These are phyloP conservation scores for Odonthalia washingtoniensis DNA, from an alignment of 31 red algal genomes.

Conservation along the genomic window DNA sequence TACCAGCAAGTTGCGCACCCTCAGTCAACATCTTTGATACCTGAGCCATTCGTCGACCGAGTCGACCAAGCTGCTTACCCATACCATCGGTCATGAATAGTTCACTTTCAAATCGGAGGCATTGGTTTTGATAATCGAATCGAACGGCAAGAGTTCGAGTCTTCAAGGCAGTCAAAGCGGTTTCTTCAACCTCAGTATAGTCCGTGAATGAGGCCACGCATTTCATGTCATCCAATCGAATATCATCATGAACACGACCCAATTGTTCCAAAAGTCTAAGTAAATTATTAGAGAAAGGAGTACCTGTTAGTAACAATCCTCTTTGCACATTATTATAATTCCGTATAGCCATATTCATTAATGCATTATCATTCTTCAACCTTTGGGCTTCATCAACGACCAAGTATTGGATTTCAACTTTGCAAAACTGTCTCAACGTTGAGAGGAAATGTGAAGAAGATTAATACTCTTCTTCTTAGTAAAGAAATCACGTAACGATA, in stretches of 20 bases:
- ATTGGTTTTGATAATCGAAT: constrained; percentile 89
- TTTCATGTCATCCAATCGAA: constrained; percentile 83
- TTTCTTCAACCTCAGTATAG: constrained; percentile 83
- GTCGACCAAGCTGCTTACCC: constrained; percentile 76
- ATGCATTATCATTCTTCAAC: constrained; percentile 71
- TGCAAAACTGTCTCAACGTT: constrained; percentile 40
- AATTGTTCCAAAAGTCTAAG: constrained; percentile 84
- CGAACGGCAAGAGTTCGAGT: constrained; percentile 85
- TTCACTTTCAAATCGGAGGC: constrained; percentile 84
- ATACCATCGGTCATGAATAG: constrained; percentile 83
- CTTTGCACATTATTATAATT: too few relatives aligned
- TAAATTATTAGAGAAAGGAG: constrained; percentile 80
- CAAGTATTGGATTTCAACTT: constrained; percentile 71
- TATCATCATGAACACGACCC: constrained; percentile 79
- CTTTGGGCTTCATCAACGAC: constrained; percentile 87
- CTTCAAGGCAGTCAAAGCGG: constrained; percentile 82
- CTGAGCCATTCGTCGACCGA: constrained; percentile 65
- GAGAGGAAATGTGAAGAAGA: constrained; percentile 4
- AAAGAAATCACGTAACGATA: constrained; percentile 68
- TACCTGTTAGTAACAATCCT: constrained; percentile 91
- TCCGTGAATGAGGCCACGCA: constrained; percentile 80
- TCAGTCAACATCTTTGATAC: constrained; percentile 79
- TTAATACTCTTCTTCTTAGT: constrained; percentile 20
- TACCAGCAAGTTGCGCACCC: constrained; percentile 47
- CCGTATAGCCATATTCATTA: constrained; percentile 56